A percentile compares a stretch with the other conserved stretches of the same genome.
Evolutionary conservation across 345 rosid species (phyloP).

Genomic region (Triadica sebifera): DNA sequence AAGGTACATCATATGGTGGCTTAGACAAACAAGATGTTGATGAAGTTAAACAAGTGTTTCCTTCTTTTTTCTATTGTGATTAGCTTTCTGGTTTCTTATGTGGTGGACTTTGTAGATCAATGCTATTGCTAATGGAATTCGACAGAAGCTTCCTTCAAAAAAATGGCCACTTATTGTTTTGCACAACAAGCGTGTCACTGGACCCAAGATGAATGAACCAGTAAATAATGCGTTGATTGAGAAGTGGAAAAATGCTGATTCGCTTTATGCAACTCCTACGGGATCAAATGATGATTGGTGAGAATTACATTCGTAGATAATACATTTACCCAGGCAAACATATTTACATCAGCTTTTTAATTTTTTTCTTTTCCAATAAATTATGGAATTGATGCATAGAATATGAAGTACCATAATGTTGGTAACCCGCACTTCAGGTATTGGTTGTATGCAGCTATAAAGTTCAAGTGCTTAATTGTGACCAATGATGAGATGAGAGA

Average conservation of each 20-base stretch:
- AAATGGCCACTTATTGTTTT: constrained; percentile 67
- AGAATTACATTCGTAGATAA: constrained; percentile 22
- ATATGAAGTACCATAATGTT: constrained; percentile 19
- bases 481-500: constrained; percentile 83
- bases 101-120: constrained; percentile 39
- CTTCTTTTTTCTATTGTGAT: neutral
- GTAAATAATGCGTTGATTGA: constrained; percentile 43
- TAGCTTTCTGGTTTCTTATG: neutral
- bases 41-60: neutral
- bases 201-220: constrained; percentile 35
- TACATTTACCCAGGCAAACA: neutral
- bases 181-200: constrained; percentile 53
- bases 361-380: too few species aligned
- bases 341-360: neutral
- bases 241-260: constrained; percentile 63
- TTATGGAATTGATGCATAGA: constrained; percentile 7
- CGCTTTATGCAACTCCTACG: constrained; percentile 62
- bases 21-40: neutral
- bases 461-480: constrained; percentile 57
- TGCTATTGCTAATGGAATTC: constrained; percentile 51
- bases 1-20: constrained; percentile 35
- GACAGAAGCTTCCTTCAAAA: constrained; percentile 57
- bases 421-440: constrained; percentile 55
- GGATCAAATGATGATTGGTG: constrained; percentile 83
- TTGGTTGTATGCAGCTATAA: constrained; percentile 80